These are phyloP conservation scores for Salinomyces thailandicus DNA, from an alignment of 2,329 filamentous ascomycete genomes.

Conservation along the genomic window DNA sequence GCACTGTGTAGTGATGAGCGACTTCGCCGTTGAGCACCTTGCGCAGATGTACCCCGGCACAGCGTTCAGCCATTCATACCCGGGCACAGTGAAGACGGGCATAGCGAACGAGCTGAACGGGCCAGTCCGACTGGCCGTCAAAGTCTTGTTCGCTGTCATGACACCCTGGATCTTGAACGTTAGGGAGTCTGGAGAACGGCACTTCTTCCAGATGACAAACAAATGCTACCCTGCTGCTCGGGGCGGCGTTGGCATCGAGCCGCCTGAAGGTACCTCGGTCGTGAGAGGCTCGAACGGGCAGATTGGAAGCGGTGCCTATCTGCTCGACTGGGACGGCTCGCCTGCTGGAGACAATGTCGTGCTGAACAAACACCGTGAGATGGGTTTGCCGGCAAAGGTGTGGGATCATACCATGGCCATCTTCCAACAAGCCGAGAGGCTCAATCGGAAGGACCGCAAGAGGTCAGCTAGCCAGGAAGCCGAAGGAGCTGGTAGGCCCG, in stretches of 20 bases:
- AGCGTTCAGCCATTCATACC: slow-evolving; percentile 41
- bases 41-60: slow-evolving; percentile 36
- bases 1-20: slow-evolving; percentile 38
- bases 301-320: slow-evolving; percentile 27
- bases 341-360: slow-evolving; percentile 25
- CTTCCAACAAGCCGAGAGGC: slow-evolving; percentile 21
- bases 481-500: slow-evolving; percentile 15
- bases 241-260: slow-evolving; percentile 19
- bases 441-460: slow-evolving; percentile 16
- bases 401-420: slow-evolving; percentile 29
- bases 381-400: slow-evolving; percentile 22
- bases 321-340: slow-evolving; percentile 30
- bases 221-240: slow-evolving; percentile 23
- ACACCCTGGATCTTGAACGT: slow-evolving; percentile 30
- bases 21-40: slow-evolving; percentile 44
- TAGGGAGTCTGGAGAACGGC: slow-evolving; percentile 36
- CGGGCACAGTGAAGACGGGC: slow-evolving; percentile 39
- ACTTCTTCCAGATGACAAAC: slow-evolving; percentile 33
- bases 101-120: slow-evolving; percentile 30
- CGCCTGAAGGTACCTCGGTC: slow-evolving; percentile 19
- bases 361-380: slow-evolving; percentile 23
- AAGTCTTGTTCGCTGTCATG: slow-evolving; percentile 27
- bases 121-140: slow-evolving; percentile 24
- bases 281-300: slow-evolving; percentile 23
- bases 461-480: slow-evolving; percentile 16